Evolutionary conservation across 441 rosid species (phyloP), one percentile per base, ranked within the genome.

Genomic region (Adansonia madagascariensis): DNA sequence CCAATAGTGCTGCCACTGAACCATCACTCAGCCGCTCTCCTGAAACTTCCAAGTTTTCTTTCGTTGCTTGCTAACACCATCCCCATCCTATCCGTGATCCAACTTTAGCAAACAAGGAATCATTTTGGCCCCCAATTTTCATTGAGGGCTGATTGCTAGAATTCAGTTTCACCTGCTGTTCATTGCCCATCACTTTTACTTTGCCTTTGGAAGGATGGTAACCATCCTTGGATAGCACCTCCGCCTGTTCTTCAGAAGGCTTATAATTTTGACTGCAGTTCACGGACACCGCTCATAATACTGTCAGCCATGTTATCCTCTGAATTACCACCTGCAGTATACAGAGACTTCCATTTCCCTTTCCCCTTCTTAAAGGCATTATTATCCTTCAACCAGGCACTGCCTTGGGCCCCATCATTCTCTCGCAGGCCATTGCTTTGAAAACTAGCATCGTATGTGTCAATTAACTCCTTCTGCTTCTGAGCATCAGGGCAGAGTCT

Each of bases 391-490:
- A 43, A 49, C 78, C 70, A 80, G 74, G 41, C 80, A 43, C 64
- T 71, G 56, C 82, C 84, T 31, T 31, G 77, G 10, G 66, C 77
- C 83, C 71, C 76, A 49, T 86, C 92, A 76, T 85, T 84, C 61
- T 75, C 90, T 73, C 82, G 75, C 8, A 56, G 15, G 41, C 46
- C 80, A 53, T 73, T 82, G 79, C 79, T 75, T 81, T 75, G 83
- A 82, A 82, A 56, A 78, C 85, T 81, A 52, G 91, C 80, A 78
- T 83, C 87, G 75, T 94, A 84, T 12, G 84, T 82, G 68, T 92
- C 95, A 68, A 95, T 75, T 61, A 95, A 91, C 81, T 94, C 97
- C 85, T 87, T 89, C 87, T 95, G 98, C 84, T 92, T 95, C 78
- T 75, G 87, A 18, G 88, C 71, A 81, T 95, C 95, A 74, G 99